These are phyloP conservation scores for Phylloporus arenicola DNA, from an alignment of 768 basidiomycete genomes.

Conservation along the genomic window DNA sequence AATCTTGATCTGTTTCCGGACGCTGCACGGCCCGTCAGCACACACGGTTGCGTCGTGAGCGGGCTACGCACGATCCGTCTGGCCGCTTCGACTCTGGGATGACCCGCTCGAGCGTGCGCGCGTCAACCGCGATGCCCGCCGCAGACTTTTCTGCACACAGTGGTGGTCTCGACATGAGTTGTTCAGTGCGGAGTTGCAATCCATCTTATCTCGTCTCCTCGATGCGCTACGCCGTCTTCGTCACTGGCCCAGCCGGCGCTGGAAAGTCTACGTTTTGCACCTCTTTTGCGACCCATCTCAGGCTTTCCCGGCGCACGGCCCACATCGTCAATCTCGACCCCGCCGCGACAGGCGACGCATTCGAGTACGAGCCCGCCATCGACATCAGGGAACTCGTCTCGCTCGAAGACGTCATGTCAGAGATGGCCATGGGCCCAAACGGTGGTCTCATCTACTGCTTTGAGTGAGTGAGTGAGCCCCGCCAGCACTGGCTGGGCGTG, in stretches of 20 bases:
- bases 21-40: constrained; percentile 37
- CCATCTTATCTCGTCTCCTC: constrained; percentile 9
- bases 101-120: constrained; percentile 79
- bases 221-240: constrained; percentile 86
- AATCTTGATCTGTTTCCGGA: constrained; percentile 85
- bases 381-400: constrained; percentile 93
- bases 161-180: constrained; percentile 68
- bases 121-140: constrained; percentile 82
- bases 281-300: constrained; percentile 85
- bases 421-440: constrained; percentile 93
- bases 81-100: constrained; percentile 77
- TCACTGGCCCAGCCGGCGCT: constrained; percentile 95
- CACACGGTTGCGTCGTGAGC: constrained; percentile 4
- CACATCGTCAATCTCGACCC: constrained; percentile 98
- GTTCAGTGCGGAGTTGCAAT: constrained; percentile 29
- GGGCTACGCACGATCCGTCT: constrained; percentile 70
- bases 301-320: constrained; percentile 70
- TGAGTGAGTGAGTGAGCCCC: constrained; percentile 76
- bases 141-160: constrained; percentile 63
- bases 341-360: constrained; percentile 78
- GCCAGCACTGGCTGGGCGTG: background rate
- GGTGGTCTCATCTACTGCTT: constrained; percentile 98
- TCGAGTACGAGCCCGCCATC: constrained; percentile 88
- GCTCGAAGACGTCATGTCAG: constrained; percentile 92
- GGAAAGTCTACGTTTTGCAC: constrained; percentile 94